Base-by-base conservation (phyloP, 768 basidiomycete genomes). In the Amanita exitialis region DNA sequence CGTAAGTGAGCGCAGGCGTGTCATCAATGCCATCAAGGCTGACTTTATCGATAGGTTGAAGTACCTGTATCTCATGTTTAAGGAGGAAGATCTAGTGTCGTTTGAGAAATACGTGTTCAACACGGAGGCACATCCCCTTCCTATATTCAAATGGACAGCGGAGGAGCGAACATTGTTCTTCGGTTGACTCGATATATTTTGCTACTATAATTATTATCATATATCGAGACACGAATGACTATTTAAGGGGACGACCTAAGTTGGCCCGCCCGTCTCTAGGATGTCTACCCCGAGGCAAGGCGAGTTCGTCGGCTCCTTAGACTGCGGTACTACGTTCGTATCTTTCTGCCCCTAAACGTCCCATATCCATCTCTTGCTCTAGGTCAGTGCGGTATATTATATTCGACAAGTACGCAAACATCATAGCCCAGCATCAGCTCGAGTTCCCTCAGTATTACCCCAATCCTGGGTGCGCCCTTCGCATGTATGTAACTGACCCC, bases 391-490 rank as follows among this genome's bases (percentile, higher is more conserved):
- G 93, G 45, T 95, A 94, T 67, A 91, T 96, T 59, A 68, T 96
- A 52, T 95, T 96, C 61, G 83, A 96, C 72, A 73, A 83, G 59
- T 69, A 86, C 59, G 93, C 94, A 21, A 77, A 92, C 60, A 88
- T 96, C 58, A 69, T 97, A 52, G 86, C 87, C 3, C 82, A 91
- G 65, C 82, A 90, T 61, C 95, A 98, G 66, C 72, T 82, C 10
- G 95, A 98, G 66, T 97, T 97, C 63, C 82, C 90, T 42, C 94
- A 97, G 62, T 91, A 94, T 66, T 91, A 91, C 60, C 88, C 88
- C 3, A 74, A 89, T 62, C 89, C 93, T 2, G 90, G 90, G 83
- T 85, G 52, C 57, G 75, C 65, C 34, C n/a, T 20, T 6, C 9
- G 9, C 16, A 10, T 21, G 6, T 25, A 10, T 20, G 18, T 35